Evolutionary conservation across 2,329 filamentous ascomycete genomes (phyloP), one percentile per base, ranked within the genome.

Genomic region (Epichloe sp.): DNA sequence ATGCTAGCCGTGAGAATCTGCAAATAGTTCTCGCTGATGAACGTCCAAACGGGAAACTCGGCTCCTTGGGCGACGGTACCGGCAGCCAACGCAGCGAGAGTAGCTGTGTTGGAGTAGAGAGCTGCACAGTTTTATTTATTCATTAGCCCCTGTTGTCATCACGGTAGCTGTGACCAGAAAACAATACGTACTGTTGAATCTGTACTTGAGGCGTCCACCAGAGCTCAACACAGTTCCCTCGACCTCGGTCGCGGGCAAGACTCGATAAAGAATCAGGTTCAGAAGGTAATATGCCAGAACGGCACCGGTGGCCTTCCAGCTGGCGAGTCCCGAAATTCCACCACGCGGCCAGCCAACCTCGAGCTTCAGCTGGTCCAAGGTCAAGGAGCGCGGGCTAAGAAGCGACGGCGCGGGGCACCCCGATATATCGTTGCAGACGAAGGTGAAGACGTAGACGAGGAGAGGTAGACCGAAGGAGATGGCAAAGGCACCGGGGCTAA

Each of bases 341-440:
- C 84, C 69, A 37, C 75, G 69, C 0, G 85, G 85, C 88, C 90
- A 95, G 59, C 86, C 88, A 43, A 88, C 80, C 62, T 96, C 88
- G 51, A 73, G 65, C 71, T 91, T 93, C 58, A 96, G 71, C 59
- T 79, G 78, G 19, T 83, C 78, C 46, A 89, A 71, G 42, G 82
- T 82, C 53, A 95, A 70, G 8, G 79, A 85, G 52, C 77, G 82
- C 35, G 86, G 89, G 58, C 77, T 75, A 38, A 95, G 76, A 8
- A 91, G 75, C 4, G 86, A 88, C 3, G 90, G 88, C 3, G 87
- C 83, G 45, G 91, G 93, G 64, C 93, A 97, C 53, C 93, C 91
- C 8, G 88, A 85, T 56, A 94, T 74, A 66, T 97, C 90, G 71
- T 96, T 97, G 77, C 91, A 96, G 60, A 85, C 74, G 63, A 96